Evolutionary conservation across 2,329 filamentous ascomycete species (phyloP).

Genomic region (Nemania diffusa): DNA sequence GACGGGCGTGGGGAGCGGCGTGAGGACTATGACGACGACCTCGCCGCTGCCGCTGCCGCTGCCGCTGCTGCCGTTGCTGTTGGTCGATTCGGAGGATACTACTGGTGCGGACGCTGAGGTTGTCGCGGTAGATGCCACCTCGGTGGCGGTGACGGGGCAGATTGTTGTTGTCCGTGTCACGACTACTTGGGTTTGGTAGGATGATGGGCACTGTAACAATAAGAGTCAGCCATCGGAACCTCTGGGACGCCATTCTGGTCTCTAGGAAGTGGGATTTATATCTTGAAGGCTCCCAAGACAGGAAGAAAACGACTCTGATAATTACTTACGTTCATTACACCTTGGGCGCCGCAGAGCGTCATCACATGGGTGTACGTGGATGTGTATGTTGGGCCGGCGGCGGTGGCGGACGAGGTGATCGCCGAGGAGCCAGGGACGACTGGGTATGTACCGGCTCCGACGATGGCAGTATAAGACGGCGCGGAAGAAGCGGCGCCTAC

Average conservation of each 20-base stretch:
- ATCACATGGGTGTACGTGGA: conserved; percentile 28
- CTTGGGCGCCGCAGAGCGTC: conserved; percentile 25
- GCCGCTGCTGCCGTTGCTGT: not conserved
- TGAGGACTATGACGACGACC: conserved; percentile 15
- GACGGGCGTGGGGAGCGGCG: conserved; percentile 20
- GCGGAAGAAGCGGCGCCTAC: not conserved
- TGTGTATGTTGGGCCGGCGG: conserved; percentile 22
- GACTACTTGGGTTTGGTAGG: conserved; percentile 27
- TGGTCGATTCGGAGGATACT: not conserved
- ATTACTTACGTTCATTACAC: conserved; percentile 23
- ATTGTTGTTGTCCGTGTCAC: conserved; percentile 29
- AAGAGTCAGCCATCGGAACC: not conserved
- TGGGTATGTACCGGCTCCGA: conserved; percentile 1
- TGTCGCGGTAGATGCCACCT: not conserved
- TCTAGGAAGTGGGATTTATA: too few species aligned
- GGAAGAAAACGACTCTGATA: too few species aligned
- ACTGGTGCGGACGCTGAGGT: not conserved
- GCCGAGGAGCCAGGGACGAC: conserved; percentile 2
- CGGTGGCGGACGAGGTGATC: conserved; percentile 8
- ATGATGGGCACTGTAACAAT: conserved; percentile 14
- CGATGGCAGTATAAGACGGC: not conserved
- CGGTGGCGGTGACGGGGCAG: conserved; percentile 3
- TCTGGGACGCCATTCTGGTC: too few species aligned
- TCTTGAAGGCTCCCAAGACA: too few species aligned
- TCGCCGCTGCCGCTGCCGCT: not conserved